phyloP scores from a whole-genome alignment of 75 land plant species.

The Isoetes taiwanensis region DNA sequence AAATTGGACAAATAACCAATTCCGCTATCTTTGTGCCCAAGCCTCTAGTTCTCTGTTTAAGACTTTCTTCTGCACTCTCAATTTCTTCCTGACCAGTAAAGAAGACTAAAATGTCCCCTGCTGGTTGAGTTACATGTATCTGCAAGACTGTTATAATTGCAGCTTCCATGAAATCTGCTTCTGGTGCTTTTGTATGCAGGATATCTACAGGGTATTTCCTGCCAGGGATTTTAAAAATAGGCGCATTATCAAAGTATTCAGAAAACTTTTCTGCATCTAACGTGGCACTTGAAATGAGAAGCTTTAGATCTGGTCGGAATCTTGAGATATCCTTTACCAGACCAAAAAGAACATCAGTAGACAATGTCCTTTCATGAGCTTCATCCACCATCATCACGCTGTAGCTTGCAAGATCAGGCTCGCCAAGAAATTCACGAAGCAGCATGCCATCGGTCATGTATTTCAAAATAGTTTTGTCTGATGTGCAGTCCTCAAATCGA shows the following conservation, averaged over 20 bases:
- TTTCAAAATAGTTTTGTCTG: constrained; percentile 77
- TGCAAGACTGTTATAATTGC: constrained; percentile 88
- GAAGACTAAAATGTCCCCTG: constrained; percentile 89
- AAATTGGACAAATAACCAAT: constrained; percentile 89
- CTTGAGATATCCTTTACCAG: constrained; percentile 71
- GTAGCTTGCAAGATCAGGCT: constrained; percentile 90
- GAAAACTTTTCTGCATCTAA: constrained; percentile 97
- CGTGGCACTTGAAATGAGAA: constrained; percentile 96
- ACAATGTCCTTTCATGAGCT: constrained; percentile 83
- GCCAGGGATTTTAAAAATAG: constrained; percentile 90
- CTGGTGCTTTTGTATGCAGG: constrained; percentile 87
- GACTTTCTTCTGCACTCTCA: constrained; percentile 78
- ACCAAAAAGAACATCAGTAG: constrained; percentile 87
- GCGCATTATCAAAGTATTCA: constrained; percentile 87
- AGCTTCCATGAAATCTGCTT: constrained; percentile 95
- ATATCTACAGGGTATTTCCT: constrained; percentile 89
- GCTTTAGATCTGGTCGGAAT: constrained; percentile 74
- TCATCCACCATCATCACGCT: constrained; percentile 99
- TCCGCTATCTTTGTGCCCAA: constrained; percentile 80
- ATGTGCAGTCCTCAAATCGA: constrained; percentile 97
- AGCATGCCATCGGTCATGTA: constrained; percentile 99
- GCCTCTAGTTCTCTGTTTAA: constrained; percentile 71
- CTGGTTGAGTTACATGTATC: constrained; percentile 79
- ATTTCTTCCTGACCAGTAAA: constrained; percentile 98
- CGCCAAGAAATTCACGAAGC: constrained; percentile 77